Evolutionary conservation across 2,329 filamentous ascomycete species (phyloP), one percentile per base, ranked within the genome.

Genomic region (Penicillium sumatraense): DNA sequence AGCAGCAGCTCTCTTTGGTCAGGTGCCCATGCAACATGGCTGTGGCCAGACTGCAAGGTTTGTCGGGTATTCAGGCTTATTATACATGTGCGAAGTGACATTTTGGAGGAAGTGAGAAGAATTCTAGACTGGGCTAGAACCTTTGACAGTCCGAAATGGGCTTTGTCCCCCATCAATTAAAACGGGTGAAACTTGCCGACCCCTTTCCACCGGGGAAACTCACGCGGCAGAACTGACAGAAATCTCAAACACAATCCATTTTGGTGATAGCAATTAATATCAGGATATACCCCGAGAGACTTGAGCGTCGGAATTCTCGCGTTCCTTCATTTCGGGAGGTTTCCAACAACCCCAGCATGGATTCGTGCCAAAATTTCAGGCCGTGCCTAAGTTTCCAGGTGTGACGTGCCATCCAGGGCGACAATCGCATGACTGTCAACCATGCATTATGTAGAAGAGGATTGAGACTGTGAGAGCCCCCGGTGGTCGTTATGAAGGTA

Each of bases 81-180:
- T 21, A 40, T 24, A 16, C 11, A 5, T 26, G 13, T 21, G 27
- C 14, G 7, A 26, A 31, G 29, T 48, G 18, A 36, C 18, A 48
- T 35, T 11, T 16, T 13, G 31, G 31, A 21, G 31, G 8, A 9
- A n/a, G 13, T 6, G 29, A 23, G 10, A 16, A 31, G 5, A 11
- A 36, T 33, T 49, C 46, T 49, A 49, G 46, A 49, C 46, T 24
- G 46, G 46, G 11, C 46, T 49, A 38, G 46, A 49, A 14, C 24
- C 14, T 24, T n/a, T 14, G 13, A n/a, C 21, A 26, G 20, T 23
- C 38, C 10, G 14, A n/a, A 41, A 41, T 24, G 38, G 20, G 38
- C 10, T 21, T 13, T 38, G 6, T 9, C 38, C 3, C 13, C 20
- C 7, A 13, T 23, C 38, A 41, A 24, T 13, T 24, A 41, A 36